These are phyloP conservation scores for Neonectria faginata DNA, from an alignment of 2,329 filamentous ascomycete species.

Conservation along the genomic window DNA sequence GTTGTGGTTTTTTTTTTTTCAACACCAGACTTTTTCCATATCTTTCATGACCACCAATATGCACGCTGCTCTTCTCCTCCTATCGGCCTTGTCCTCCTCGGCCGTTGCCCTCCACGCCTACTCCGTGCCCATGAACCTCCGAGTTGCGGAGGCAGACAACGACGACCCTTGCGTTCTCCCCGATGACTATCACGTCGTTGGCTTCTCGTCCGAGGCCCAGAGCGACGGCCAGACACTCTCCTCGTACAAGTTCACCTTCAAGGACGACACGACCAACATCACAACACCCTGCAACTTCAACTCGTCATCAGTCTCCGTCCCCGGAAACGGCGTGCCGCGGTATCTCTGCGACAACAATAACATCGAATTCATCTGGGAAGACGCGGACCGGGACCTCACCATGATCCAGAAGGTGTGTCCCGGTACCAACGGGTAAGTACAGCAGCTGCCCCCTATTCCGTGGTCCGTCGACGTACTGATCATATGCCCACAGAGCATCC, in stretches of 20 bases:
- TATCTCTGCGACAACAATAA: constrained; percentile 57
- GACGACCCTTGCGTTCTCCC: constrained; percentile 53
- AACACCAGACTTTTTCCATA: background rate
- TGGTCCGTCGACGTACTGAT: constrained; percentile 12
- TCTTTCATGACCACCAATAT: constrained; percentile 28
- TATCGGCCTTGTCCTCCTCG: constrained; percentile 39
- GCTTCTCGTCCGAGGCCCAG: constrained; percentile 53
- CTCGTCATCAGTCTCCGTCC: constrained; percentile 52
- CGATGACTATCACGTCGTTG: constrained; percentile 52
- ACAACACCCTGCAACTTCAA: constrained; percentile 59
- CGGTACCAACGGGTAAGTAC: constrained; percentile 50
- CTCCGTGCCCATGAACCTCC: constrained; percentile 42
- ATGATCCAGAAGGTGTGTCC: constrained; percentile 60
- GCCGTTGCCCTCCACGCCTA: constrained; percentile 44
- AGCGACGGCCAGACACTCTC: constrained; percentile 49
- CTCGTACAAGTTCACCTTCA: constrained; percentile 55
- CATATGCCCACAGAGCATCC: constrained; percentile 34
- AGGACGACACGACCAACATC: constrained; percentile 54
- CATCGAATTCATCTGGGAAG: constrained; percentile 58
- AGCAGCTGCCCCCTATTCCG: background rate
- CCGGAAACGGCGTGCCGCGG: constrained; percentile 45
- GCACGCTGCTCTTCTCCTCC: constrained; percentile 35
- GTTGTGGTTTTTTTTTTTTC: background rate
- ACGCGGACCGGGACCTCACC: constrained; percentile 48
- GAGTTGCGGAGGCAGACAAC: constrained; percentile 41